Conservation (phyloP, 306 rosid genomes). For the Biancaea sappan region DNA sequence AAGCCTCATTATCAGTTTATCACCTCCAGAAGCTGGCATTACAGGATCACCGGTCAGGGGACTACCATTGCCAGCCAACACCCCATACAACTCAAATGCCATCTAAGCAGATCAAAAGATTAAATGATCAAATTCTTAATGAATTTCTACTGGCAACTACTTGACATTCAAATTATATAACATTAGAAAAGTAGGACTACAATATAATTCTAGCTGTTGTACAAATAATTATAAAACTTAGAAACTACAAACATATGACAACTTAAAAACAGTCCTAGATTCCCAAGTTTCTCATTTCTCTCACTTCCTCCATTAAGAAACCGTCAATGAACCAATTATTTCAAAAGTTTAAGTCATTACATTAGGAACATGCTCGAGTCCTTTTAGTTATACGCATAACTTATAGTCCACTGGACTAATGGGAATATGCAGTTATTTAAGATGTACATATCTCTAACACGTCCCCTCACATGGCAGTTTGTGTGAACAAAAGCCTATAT, state of each 20-base stretch:
- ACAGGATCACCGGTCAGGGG: constrained; percentile 84
- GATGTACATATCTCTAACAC: no score
- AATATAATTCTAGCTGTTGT: not conserved
- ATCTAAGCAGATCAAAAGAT: constrained; percentile 52
- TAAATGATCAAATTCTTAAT: constrained; percentile 5
- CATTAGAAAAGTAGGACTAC: not conserved
- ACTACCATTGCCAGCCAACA: constrained; percentile 88
- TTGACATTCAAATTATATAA: constrained; percentile 24
- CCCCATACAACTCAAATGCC: constrained; percentile 97
- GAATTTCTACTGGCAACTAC: constrained; percentile 22
- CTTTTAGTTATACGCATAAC: not conserved
- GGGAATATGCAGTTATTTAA: not conserved
- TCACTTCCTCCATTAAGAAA: not conserved
- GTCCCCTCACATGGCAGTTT: no score
- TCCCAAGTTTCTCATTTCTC: not conserved
- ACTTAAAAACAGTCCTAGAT: constrained; percentile 5
- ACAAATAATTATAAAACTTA: not conserved
- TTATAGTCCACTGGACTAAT: not conserved
- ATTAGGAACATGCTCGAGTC: not conserved
- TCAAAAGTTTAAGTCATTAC: not conserved
- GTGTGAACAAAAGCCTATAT: no score
- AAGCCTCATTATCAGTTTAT: constrained; percentile 72
- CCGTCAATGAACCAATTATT: not conserved
- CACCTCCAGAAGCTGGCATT: constrained; percentile 94
- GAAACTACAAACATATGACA: constrained; percentile 6